A percentile compares a stretch with the other conserved stretches of the same genome.
Evolutionary conservation across 1,284 basidiomycete genomes (phyloP).

Genomic region (Dichomitus squalens): DNA sequence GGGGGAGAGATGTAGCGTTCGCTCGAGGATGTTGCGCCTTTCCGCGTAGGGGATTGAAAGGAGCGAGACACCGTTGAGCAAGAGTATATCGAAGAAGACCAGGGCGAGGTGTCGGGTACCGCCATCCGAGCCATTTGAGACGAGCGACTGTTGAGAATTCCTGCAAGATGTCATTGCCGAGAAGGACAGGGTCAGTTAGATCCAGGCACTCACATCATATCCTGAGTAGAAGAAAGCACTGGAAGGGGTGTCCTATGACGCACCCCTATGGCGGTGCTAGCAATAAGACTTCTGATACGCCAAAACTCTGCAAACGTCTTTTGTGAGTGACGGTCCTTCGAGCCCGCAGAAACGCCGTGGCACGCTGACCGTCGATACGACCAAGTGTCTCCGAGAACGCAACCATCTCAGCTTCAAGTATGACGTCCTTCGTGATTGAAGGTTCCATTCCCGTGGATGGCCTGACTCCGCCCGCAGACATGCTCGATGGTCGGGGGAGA

Average conservation of each 20-base stretch:
- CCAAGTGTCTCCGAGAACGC: constrained; percentile 62
- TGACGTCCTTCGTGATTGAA: constrained; percentile 50
- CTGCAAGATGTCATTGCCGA: background rate
- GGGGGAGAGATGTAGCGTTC: constrained; percentile 48
- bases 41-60: constrained; percentile 56
- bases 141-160: constrained; percentile 46
- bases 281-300: constrained; percentile 62
- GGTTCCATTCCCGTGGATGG: background rate
- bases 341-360: background rate
- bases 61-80: constrained; percentile 61
- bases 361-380: constrained; percentile 57
- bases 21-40: constrained; percentile 65
- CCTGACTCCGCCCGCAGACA: background rate
- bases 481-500: constrained; percentile 31
- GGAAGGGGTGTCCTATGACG: constrained; percentile 20
- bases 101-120: constrained; percentile 66
- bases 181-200: background rate
- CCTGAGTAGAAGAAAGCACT: constrained; percentile 2
- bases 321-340: too few relatives aligned
- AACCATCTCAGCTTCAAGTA: constrained; percentile 90
- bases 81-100: constrained; percentile 84
- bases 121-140: constrained; percentile 46
- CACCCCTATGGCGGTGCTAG: constrained; percentile 57
- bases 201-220: constrained; percentile 3
- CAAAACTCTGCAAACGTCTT: constrained; percentile 60